Percentiles rank a stretch among this genome's conserved stretches.
These are phyloP conservation scores for Rasamsonia emersonii DNA, from an alignment of 2,329 filamentous ascomycete genomes.

Conservation along the genomic window DNA sequence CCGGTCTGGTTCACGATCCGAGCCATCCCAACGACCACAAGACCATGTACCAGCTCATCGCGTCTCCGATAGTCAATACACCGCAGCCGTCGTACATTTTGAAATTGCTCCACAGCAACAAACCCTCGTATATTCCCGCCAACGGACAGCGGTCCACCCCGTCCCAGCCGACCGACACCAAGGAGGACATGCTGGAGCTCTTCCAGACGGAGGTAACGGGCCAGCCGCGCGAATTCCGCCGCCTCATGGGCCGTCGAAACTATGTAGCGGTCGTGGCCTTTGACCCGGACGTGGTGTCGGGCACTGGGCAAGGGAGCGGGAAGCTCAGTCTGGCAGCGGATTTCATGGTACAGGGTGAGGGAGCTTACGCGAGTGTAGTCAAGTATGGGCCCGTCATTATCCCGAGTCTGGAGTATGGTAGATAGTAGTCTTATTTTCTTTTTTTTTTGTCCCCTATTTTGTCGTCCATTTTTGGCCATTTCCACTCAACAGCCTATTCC, in stretches of 20 bases:
- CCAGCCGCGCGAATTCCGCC: conserved; percentile 71
- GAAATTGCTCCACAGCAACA: conserved; percentile 92
- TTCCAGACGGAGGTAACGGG: conserved; percentile 91
- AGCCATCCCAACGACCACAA: conserved; percentile 88
- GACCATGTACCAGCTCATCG: conserved; percentile 98
- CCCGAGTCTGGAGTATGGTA: conserved; percentile 58
- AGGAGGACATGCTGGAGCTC: conserved; percentile 99
- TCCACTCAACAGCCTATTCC: conserved; percentile 1
- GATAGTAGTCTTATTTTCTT: conserved; percentile 5
- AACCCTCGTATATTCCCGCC: conserved; percentile 77
- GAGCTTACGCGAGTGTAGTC: conserved; percentile 68
- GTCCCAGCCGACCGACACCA: conserved; percentile 70
- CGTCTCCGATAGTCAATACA: conserved; percentile 82
- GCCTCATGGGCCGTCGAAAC: conserved; percentile 87
- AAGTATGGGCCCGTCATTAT: conserved; percentile 98
- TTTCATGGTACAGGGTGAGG: conserved; percentile 93
- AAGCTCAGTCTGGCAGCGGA: conserved; percentile 86
- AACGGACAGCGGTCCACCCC: conserved; percentile 70
- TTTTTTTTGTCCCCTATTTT: conserved; percentile 1
- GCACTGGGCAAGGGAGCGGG: conserved; percentile 19
- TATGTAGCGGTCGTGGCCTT: conserved; percentile 92
- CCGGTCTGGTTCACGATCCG: conserved; percentile 89
- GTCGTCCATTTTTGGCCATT: conserved; percentile 2
- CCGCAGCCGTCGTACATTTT: conserved; percentile 79
- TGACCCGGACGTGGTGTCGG: conserved; percentile 68